Base-by-base conservation (phyloP, 805 yeast species). In the Pichia pseudocactophila region DNA sequence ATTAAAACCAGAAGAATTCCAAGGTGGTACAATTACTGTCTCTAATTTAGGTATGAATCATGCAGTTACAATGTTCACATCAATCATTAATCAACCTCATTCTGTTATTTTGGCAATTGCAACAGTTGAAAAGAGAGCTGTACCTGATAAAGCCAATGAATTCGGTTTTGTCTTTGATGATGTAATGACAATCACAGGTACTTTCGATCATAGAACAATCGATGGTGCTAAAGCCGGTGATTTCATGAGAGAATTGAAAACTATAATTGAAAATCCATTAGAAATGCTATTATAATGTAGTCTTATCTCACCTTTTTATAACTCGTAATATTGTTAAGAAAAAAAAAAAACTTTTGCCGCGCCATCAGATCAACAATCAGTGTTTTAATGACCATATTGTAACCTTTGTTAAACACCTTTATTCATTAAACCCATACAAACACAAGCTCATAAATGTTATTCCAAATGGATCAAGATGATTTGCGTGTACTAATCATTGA, bases 161-260 rank as follows among this genome's bases (percentile, higher is more conserved):
- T 79, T 80, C 56, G 98, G 98, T 30, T 83, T 92, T 65, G 76
- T 84, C 41, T 90, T 92, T 59, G 97, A 88, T 57, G 94, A 86
- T 59, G 82, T 83, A 59, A 82, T 92, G 61, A 84, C 81, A 56
- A 76, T 90, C 64, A 89, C 97, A 44, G 97, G 95, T 68, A 85
- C 97, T 41, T 92, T 92, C 61, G 99, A 92, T 71, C 99, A 92
- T 74, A 85, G 97, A 73, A 53, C 83, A 47, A 81, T 90, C 50
- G 99, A 92, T 61, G 99, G 99, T 62, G 97, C 97, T 43, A 78
- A 82, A 56, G 99, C 95, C 57, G 99, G 95, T 64, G 97, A 92
- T 57, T 92, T 78, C 76, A 85, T 92, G 74, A 87, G 78, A 68
- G 96, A 87, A 54, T 75, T 92, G 68, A 92, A 92, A 78, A 74